phyloP scores from a whole-genome alignment of 495 filamentous ascomycete genomes.

The Trichoderma asperelloides region DNA sequence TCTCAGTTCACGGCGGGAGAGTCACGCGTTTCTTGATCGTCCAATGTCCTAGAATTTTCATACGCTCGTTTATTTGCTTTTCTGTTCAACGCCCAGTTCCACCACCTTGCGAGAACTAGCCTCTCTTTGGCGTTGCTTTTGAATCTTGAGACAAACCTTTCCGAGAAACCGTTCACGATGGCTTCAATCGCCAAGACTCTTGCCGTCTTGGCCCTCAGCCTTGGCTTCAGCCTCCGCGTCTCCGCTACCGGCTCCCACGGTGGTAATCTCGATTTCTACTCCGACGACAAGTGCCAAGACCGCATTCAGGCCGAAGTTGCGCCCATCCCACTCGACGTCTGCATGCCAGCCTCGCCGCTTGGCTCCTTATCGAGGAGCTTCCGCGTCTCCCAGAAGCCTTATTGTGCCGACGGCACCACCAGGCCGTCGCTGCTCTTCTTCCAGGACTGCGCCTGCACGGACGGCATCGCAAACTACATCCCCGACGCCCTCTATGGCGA shows the following conservation, averaged over 20 bases:
- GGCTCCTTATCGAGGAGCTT: neutral
- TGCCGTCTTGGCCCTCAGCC: neutral
- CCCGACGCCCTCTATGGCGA: neutral
- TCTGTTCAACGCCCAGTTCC: neutral
- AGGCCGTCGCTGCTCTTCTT: conserved; percentile 1
- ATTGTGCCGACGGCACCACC: neutral
- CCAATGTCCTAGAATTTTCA: too few relatives aligned
- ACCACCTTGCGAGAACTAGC: neutral
- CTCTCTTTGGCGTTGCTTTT: neutral
- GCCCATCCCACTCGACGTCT: conserved; percentile 2
- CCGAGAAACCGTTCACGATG: neutral
- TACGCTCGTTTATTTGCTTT: neutral
- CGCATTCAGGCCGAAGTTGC: neutral
- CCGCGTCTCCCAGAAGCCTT: neutral
- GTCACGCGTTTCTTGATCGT: too few relatives aligned
- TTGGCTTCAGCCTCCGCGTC: conserved; percentile 1
- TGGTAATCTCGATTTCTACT: neutral
- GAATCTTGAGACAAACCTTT: neutral
- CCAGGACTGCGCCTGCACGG: conserved; percentile 5
- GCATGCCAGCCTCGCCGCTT: neutral
- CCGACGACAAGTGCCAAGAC: neutral
- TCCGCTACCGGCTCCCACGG: neutral
- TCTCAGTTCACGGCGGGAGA: too few relatives aligned
- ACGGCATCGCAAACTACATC: neutral
- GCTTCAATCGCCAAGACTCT: neutral